Base-by-base conservation (phyloP, 345 rosid species). In the Tarenaya hassleriana region DNA sequence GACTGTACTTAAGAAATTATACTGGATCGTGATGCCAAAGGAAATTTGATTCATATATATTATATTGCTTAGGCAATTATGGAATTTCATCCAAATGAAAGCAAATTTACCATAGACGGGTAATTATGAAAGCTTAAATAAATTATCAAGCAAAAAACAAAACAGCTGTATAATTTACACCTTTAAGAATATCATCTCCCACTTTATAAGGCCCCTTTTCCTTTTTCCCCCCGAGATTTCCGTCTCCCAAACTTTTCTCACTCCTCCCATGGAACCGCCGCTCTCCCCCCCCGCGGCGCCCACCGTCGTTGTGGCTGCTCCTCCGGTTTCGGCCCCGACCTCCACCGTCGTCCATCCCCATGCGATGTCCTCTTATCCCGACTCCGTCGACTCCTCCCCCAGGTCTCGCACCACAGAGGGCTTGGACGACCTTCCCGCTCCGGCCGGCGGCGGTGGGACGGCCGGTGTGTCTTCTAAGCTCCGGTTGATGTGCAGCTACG, bases 401-500 rank as follows among this genome's bases (percentile, higher is more conserved):
- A 74, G 90, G 37, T 89, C 97, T 10, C 97, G 94, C 51, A 75
- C 72, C 73, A 75, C 82, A 47, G 90, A 87, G 6, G 74, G 75
- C 55, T 75, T 84, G 77, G 94, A 80, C 33, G 91, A 79, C 31
- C 69, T 78, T 1, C 70, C 63, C 54, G 55, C 63, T 29, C 77
- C 59, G 5, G 41, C 68, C 21, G 55, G 56, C 68, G 47, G 52
- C 40, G 60, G 29, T 2, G 29, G 53, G n/a, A 38, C n/a, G 41
- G 60, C 63, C 62, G 50, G 12, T 7, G 44, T 53, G 38, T 61
- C 88, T 31, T 52, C 85, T 12, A 83, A 85, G 68, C 85, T 88
- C 60, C 92, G 97, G 3, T 82, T 88, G 52, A 88, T 88, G 95
- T 85, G 97, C 63, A 85, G 95, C 55, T 85, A 83, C 59, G 97